phyloP scores from a whole-genome alignment of 2,329 filamentous ascomycete genomes.

The Trichoderma endophyticum region DNA sequence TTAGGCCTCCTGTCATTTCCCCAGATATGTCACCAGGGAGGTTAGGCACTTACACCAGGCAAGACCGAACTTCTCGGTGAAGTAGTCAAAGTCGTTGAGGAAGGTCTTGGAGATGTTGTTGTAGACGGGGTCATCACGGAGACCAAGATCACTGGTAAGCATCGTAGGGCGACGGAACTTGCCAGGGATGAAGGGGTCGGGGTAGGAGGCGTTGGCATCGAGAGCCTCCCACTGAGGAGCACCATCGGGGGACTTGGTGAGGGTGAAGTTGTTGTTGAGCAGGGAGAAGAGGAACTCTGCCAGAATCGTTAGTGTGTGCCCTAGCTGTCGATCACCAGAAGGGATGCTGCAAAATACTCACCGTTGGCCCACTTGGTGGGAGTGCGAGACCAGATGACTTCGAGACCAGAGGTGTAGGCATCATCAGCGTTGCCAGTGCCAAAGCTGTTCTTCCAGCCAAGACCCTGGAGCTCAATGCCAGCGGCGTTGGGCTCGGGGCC shows the following conservation, averaged over 20 bases:
- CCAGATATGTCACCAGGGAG: not conserved
- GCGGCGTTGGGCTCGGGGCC: constrained; percentile 65
- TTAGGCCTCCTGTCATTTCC: not conserved
- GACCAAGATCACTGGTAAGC: constrained; percentile 70
- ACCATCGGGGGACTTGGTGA: constrained; percentile 69
- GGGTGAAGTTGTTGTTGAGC: constrained; percentile 74
- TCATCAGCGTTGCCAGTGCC: constrained; percentile 63
- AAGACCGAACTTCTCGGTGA: constrained; percentile 64
- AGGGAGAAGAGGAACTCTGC: constrained; percentile 70
- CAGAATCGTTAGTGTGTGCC: constrained; percentile 44
- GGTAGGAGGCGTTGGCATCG: constrained; percentile 61
- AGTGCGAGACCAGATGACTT: constrained; percentile 74
- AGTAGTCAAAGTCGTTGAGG: constrained; percentile 63
- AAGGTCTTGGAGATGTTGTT: constrained; percentile 71
- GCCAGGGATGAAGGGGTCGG: constrained; percentile 65
- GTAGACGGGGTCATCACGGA: constrained; percentile 67
- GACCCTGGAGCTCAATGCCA: constrained; percentile 60
- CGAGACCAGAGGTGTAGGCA: constrained; percentile 70
- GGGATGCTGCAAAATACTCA: not conserved
- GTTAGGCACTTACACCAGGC: constrained; percentile 60
- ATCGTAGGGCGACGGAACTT: constrained; percentile 71
- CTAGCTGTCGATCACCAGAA: not conserved
- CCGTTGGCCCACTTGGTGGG: constrained; percentile 52
- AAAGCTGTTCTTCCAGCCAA: constrained; percentile 68
- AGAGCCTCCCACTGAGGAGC: constrained; percentile 74